Conservation (phyloP, 768 basidiomycete genomes). For the Xanthoconium stramineum region DNA sequence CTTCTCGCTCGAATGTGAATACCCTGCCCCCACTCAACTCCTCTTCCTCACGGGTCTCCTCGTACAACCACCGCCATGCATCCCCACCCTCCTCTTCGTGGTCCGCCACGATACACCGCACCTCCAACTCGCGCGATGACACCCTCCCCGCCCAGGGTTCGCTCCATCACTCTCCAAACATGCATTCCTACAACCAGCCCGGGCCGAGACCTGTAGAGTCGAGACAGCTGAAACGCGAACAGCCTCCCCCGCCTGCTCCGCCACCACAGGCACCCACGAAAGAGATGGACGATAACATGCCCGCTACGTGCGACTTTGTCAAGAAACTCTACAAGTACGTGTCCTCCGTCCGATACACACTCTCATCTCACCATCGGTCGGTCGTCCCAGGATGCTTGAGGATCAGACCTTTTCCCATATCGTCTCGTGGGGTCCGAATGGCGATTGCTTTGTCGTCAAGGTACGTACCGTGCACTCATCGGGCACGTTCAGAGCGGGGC, state of each 20-base stretch:
- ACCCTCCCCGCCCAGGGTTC: slow-evolving; percentile 23
- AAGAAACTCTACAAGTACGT: slow-evolving; percentile 90
- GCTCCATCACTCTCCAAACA: slow-evolving; percentile 16
- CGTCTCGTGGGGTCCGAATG: slow-evolving; percentile 79
- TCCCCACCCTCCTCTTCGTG: slow-evolving; percentile 29
- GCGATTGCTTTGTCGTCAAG: slow-evolving; percentile 91
- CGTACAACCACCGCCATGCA: slow-evolving; percentile 26
- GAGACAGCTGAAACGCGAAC: slow-evolving; percentile 31
- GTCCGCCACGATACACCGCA: slow-evolving; percentile 31
- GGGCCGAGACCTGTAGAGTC: slow-evolving; percentile 18
- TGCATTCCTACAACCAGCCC: slow-evolving; percentile 24
- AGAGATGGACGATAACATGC: slow-evolving; percentile 69
- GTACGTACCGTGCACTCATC: slow-evolving; percentile 20
- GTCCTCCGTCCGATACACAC: not conserved
- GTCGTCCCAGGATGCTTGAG: slow-evolving; percentile 75
- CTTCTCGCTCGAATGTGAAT: slow-evolving; percentile 35
- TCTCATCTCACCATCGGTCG: slow-evolving; percentile 3
- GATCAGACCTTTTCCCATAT: slow-evolving; percentile 68
- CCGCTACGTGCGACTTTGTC: slow-evolving; percentile 89
- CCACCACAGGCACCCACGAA: slow-evolving; percentile 24
- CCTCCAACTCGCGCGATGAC: slow-evolving; percentile 44
- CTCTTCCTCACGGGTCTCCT: slow-evolving; percentile 24
- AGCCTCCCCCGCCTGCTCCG: slow-evolving; percentile 21
- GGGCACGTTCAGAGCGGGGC: not conserved
- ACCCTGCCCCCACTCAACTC: slow-evolving; percentile 42